Conservation (phyloP, 2,329 filamentous ascomycete genomes). For the Fusarium dimerum region DNA sequence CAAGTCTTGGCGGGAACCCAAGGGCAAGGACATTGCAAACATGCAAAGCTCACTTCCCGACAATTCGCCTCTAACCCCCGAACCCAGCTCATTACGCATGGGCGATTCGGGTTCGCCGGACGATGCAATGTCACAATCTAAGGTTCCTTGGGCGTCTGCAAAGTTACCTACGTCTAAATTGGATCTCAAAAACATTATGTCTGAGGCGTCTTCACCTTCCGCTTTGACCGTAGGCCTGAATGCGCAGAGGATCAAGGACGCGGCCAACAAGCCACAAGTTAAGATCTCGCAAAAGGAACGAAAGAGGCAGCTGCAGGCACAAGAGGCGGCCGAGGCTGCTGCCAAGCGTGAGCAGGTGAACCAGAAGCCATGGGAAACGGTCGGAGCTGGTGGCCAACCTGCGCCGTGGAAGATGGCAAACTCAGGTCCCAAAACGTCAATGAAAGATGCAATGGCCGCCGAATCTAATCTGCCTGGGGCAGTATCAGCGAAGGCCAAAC, state of each 20-base stretch:
- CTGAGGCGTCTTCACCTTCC: slow-evolving; percentile 53
- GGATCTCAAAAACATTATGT: slow-evolving; percentile 77
- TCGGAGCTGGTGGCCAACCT: slow-evolving; percentile 35
- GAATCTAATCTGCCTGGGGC: slow-evolving; percentile 30
- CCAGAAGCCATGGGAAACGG: slow-evolving; percentile 48
- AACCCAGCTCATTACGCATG: slow-evolving; percentile 9
- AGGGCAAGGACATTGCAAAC: slow-evolving; percentile 26
- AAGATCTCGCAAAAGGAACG: slow-evolving; percentile 92
- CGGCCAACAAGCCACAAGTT: slow-evolving; percentile 39
- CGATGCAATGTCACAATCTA: slow-evolving; percentile 15
- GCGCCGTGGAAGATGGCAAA: slow-evolving; percentile 69
- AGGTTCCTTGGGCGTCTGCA: slow-evolving; percentile 52
- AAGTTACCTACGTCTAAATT: slow-evolving; percentile 62
- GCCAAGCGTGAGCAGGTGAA: slow-evolving; percentile 34
- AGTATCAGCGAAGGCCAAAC: slow-evolving; percentile 39
- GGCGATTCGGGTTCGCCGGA: slow-evolving; percentile 4
- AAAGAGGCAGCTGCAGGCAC: slow-evolving; percentile 76
- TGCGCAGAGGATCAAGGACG: slow-evolving; percentile 48
- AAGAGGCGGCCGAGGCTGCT: slow-evolving; percentile 49
- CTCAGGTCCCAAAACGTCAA: slow-evolving; percentile 47
- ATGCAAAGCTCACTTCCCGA: slow-evolving; percentile 12
- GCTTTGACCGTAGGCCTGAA: slow-evolving; percentile 56
- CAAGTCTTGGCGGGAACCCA: slow-evolving; percentile 32
- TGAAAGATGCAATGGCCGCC: slow-evolving; percentile 49
- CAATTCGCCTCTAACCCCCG: slow-evolving; percentile 22